These are phyloP conservation scores for Mortierella sp. DNA, from an alignment of 371 early-diverging fungal species.

Conservation along the genomic window DNA sequence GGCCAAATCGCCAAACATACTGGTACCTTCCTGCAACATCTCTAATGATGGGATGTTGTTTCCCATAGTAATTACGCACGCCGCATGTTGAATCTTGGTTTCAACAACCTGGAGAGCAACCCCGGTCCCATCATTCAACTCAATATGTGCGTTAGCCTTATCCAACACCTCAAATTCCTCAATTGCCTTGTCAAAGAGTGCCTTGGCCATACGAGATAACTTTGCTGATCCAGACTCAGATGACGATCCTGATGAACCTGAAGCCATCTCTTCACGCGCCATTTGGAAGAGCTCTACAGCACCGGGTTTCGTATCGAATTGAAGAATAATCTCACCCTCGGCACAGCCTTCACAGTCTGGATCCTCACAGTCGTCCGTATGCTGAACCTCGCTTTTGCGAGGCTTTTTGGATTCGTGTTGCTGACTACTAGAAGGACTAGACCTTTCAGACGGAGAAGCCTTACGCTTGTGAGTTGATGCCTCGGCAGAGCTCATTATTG, in stretches of 20 bases:
- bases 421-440: neutral
- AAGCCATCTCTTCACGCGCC: conserved; percentile 64
- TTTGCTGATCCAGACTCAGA: conserved; percentile 10
- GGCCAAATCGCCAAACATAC: conserved; percentile 40
- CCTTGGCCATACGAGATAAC: conserved; percentile 59
- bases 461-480: conserved; percentile 39
- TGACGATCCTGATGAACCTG: neutral
- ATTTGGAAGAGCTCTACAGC: conserved; percentile 66
- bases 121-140: conserved; percentile 31
- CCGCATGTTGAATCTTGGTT: conserved; percentile 44
- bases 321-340: conserved; percentile 71
- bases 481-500: conserved; percentile 26
- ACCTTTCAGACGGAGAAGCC: conserved; percentile 29
- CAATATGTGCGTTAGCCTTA: conserved; percentile 43
- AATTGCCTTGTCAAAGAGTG: conserved; percentile 69
- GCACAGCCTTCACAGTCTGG: conserved; percentile 68
- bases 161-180: conserved; percentile 65
- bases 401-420: conserved; percentile 37
- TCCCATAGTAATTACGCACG: conserved; percentile 42
- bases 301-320: conserved; percentile 64
- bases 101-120: conserved; percentile 20
- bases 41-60: conserved; percentile 39
- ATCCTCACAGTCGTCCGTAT: conserved; percentile 66
- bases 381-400: conserved; percentile 43
- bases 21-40: conserved; percentile 43